Base-by-base conservation (phyloP, 805 yeast species). In the Candida stauntonica region DNA sequence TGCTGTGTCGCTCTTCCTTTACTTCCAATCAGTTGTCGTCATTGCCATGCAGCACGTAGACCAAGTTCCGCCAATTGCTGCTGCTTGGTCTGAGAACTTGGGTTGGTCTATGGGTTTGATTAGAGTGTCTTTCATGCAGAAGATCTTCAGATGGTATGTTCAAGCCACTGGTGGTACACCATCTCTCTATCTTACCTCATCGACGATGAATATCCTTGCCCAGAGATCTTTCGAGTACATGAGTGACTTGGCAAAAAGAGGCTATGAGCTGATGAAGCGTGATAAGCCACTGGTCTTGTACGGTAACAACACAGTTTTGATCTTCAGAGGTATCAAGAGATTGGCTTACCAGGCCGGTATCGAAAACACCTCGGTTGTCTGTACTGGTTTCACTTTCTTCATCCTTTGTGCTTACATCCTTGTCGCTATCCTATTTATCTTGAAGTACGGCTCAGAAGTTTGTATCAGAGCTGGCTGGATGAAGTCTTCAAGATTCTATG, bases 91-190 rank as follows among this genome's bases (percentile, higher is more conserved):
- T 6, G 94, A 86, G 60, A 88, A 89, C 56, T 68, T 89, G 54
- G 88, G 87, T 20, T 89, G 97, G 97, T 86, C 96, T 2, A 85
- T 89, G 84, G 97, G 97, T 3, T 69, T 89, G 43, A 86, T 89
- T 50, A 69, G 81, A 57, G 74, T 84, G 29, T 53, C 56, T 3
- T 89, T 88, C 58, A 85, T 89, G 95, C 96, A 89, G 62, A 66
- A 77, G 44, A 80, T 85, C 45, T 81, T 85, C 60, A 68, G 91
- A 51, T 85, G 94, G 94, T 85, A 80, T 51, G 76, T 85, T 31
- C 88, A 85, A 58, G 64, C 93, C 20, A 88, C 97, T 1, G 97
- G 97, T 34, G 97, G 97, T 29, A 63, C 73, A 1, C 96, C 96
- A 23, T 64, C 84, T 5, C 68, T 81, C 29, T 78, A 80, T 54